Evolutionary conservation across 129 eudicot species (phyloP), one percentile per base, ranked within the genome.

Genomic region (Helianthus tuberosus): DNA sequence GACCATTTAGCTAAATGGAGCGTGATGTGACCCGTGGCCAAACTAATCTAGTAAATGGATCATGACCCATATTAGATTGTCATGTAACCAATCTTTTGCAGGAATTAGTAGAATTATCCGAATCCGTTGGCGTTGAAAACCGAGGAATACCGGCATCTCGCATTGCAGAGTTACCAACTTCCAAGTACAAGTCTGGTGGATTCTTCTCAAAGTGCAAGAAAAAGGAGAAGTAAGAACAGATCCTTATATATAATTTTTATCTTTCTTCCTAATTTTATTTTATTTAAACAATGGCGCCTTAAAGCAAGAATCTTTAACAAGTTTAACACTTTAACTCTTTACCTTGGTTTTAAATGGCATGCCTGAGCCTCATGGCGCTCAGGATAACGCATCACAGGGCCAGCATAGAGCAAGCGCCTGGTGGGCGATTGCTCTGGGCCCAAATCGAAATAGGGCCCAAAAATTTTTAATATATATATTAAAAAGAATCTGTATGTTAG

Each of bases 101-200:
- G 96, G 90, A 89, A 75, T 77, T 85, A 60, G 78, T 77, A 71
- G 74, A 86, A 16, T 75, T 89, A 57, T 86, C 84, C 59, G 98
- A 89, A 60, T 69, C 86, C 47, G 62, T 87, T 83, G 96, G 93
- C 50, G 49, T 12, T 43, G 96, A 89, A 76, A 89, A 72, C 80
- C 85, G 74, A 73, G 98, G 98, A 51, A 79, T 89, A 16, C 68
- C 96, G 1, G 84, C 73, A 51, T 68, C 76, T 13, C 75, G 71
- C 32, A 74, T 92, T 74, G 62, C 84, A 36, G 80, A 80, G 69
- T 79, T 92, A 73, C 94, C 94, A 68, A 83, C 83, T 76, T 87
- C 73, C 81, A 89, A 72, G 74, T 86, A 81, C 80, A 78, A 75
- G 82, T 35, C 64, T 13, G 85, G 88, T 15, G 85, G 88, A 10